These are phyloP conservation scores for Abrus precatorius DNA, from an alignment of 306 rosid species.

Conservation along the genomic window DNA sequence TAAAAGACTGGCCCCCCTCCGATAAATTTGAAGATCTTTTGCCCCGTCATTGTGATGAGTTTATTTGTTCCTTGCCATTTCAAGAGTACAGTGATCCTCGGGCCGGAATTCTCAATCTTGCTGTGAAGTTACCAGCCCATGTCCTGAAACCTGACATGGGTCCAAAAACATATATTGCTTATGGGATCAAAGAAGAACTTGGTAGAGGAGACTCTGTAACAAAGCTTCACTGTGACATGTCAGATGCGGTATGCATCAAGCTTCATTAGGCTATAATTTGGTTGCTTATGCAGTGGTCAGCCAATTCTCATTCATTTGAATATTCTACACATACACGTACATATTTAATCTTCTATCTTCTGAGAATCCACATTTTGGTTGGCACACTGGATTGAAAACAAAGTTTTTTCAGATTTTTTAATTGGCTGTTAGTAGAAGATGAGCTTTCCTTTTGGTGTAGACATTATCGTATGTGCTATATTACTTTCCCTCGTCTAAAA, in stretches of 20 bases:
- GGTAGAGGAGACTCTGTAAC: constrained; percentile 96
- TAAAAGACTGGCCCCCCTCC: constrained; percentile 97
- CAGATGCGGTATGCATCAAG: constrained; percentile 86
- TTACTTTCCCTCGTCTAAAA: constrained; percentile 3
- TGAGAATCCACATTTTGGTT: constrained; percentile 29
- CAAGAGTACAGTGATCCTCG: constrained; percentile 88
- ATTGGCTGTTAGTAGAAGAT: constrained; percentile 9
- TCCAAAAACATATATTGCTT: constrained; percentile 90
- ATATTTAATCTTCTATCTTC: constrained; percentile 23
- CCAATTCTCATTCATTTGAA: constrained; percentile 9
- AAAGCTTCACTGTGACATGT: constrained; percentile 92
- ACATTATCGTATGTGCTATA: not conserved
- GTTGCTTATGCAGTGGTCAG: constrained; percentile 17
- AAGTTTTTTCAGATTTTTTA: not conserved
- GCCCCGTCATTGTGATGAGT: constrained; percentile 95
- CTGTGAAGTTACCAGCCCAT: constrained; percentile 81
- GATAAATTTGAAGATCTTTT: constrained; percentile 84
- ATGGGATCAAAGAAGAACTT: constrained; percentile 80
- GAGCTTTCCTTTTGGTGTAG: constrained; percentile 29
- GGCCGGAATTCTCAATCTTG: constrained; percentile 78
- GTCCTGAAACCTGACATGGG: constrained; percentile 92
- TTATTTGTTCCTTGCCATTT: constrained; percentile 77
- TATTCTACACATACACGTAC: constrained; percentile 9
- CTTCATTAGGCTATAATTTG: constrained; percentile 15
- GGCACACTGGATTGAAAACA: constrained; percentile 28